Evolutionary conservation across 805 yeast species (phyloP), one percentile per base, ranked within the genome.

Genomic region (Debaryomyces prosopidis): DNA sequence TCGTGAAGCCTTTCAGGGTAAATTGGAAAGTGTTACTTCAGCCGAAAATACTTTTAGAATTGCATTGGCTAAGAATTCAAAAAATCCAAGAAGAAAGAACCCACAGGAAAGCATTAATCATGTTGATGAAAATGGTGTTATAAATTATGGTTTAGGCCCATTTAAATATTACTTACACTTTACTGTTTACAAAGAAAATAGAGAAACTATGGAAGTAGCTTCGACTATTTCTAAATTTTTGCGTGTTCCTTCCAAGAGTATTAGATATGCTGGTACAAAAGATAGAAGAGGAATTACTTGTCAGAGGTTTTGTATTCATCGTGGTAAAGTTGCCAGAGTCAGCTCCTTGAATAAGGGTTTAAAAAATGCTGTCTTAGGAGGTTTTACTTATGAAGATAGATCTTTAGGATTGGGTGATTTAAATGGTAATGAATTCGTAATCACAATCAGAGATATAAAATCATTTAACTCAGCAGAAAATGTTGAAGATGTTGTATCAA

Each of bases 161-260:
- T 72, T 76, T 45, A 83, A 84, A 53, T 77, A 80, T 36, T 88
- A 69, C 63, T 68, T 91, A 37, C 91, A 87, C 57, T 85, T 91
- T 58, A 81, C 87, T 10, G 70, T 94, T 20, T 90, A 88, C 71
- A 94, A 94, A 63, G 97, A 94, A 61, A 94, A 94, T 68, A 87
- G 91, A 62, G 99, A 94, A 55, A 91, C 99, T 1, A 89, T 94
- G 97, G 97, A 94, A 68, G 94, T 89, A 11, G 94, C 94, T 1
- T 77, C 82, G 15, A 66, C 86, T 20, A 69, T 94, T 40, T 73
- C 91, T 40, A 85, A 85, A 59, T 78, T 88, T 49, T 71, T 94
- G 51, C 79, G 89, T 50, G 68, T 87, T 16, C 92, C 91, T n/a
- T 72, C 85, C 4, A 85, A 84, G 51, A 61, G 73, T 34, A 75